Evolutionary conservation across 2,329 filamentous ascomycete genomes (phyloP), one percentile per base, ranked within the genome.

Genomic region (Hypoxylon sp.): DNA sequence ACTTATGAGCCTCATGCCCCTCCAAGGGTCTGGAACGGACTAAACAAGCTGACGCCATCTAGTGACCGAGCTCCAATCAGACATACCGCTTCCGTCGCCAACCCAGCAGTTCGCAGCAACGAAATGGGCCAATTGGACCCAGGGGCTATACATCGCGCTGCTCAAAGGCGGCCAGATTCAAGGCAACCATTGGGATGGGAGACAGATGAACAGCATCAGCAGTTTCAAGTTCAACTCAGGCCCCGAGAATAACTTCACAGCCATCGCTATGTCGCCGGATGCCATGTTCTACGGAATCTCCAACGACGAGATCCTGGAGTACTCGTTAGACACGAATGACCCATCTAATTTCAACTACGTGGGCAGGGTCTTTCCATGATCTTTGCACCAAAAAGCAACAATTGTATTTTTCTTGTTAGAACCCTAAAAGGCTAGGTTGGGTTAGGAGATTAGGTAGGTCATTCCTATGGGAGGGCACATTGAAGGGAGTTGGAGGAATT

Each of bases 251-350:
- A 74, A 73, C 32, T 75, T 76, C 50, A 71, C 70, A 3, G 63
- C 73, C 25, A 74, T 76, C 59, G 70, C 74, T 3, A 69, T 75
- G 62, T 70, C 72, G 23, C 55, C 64, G 5, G 73, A 76, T 28
- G 74, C 66, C 17, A 73, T 71, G 65, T 72, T 76, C 55, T 76
- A 75, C 52, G 74, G 67, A 17, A 75, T 76, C n/a, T 71, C 73
- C 14, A 61, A 69, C 45, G 65, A 70, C 55, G 45, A 73, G 60
- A 70, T 76, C 32, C 51, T 72, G 14, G 72, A 76, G 55, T 76
- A 73, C 60, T 62, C 65, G 6, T 25, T 76, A 5, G 70, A 74
- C 49, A 64, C 64, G 19, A 50, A 64, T 9, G 45, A 73, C 32
- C 73, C 74, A n/a, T 71, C 73, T 5, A 66, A 61, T 13, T 72